phyloP scores from a whole-genome alignment of 192 early-diverging fungal species.

The Paraglomus occultum region DNA sequence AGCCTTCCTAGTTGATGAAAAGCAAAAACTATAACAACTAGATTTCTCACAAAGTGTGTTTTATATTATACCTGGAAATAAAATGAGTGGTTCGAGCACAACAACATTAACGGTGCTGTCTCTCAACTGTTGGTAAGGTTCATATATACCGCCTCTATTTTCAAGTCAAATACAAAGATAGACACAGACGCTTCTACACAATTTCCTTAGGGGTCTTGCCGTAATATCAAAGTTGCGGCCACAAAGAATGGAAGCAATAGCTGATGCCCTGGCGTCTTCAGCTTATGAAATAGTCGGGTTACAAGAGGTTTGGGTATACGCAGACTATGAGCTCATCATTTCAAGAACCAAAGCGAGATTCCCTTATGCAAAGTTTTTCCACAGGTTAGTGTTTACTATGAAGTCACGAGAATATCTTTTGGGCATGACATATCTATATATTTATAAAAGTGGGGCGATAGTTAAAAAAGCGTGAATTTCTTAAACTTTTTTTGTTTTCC shows the following conservation, averaged over 20 bases:
- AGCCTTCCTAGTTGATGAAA: no score
- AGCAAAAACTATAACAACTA: no score
- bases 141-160: not conserved
- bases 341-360: constrained; percentile 22
- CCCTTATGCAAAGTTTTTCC: constrained; percentile 38
- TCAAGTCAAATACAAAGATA: not conserved
- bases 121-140: constrained; percentile 52
- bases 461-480: constrained; percentile 26
- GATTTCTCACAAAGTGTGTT: no score
- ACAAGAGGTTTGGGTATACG: constrained; percentile 49
- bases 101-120: constrained; percentile 43
- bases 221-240: constrained; percentile 46
- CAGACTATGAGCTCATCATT: constrained; percentile 40
- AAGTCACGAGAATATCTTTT: not conserved
- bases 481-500: constrained; percentile 28
- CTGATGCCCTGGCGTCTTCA: constrained; percentile 34
- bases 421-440: no score
- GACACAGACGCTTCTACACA: not conserved
- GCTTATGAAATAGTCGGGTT: constrained; percentile 43
- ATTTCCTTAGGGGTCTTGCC: constrained; percentile 41
- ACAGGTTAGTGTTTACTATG: constrained; percentile 31
- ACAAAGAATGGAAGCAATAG: constrained; percentile 49
- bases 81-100: constrained; percentile 29
- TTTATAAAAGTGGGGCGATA: constrained; percentile 35
- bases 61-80: no score